Evolutionary conservation across 768 basidiomycete species (phyloP), one percentile per base, ranked within the genome.

Genomic region (Cystofilobasidium bisporidii): DNA sequence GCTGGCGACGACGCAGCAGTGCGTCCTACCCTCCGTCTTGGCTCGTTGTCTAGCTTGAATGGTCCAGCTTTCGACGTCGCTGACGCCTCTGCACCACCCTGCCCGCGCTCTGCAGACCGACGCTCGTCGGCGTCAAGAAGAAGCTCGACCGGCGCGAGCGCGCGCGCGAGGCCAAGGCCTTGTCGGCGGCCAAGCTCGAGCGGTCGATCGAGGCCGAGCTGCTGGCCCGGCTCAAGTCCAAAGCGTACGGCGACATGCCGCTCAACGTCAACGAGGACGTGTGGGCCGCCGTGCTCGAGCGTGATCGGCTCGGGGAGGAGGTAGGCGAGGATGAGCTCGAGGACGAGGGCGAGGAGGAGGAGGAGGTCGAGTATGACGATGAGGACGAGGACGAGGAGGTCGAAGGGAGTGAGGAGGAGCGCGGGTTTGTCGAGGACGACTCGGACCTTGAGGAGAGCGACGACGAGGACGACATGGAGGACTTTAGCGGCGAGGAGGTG

Each of bases 181-280:
- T 99, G 17, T 87, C 90, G 1, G 96, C 94, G 1, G 96, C 96
- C 0, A 91, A 89, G 70, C 84, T 99, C 45, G 96, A 99, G 77
- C 87, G 85, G 67, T 88, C 89, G 17, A 97, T 99, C 72, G 89
- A 97, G 77, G 91, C 91, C 75, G 96, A 99, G 75, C 85, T 98
- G 30, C 85, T 99, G 57, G 91, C 94, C 73, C 89, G 96, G 22
- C 82, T 99, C 24, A 92, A 93, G 80, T 87, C 87, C 63, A 96
- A 96, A 77, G 93, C 94, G 22, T 98, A 99, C 75, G 94, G 96
- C 50, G 94, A 98, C 74, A 88, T 89, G 40, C 96, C 96, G 17
- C 83, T 99, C 53, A 98, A 99, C 77, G 93, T 99, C 67, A 98
- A 99, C 77, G 96, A 99, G 79, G 86, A 81, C 48, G 92, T 98